Percentiles rank a stretch among this genome's conserved stretches.
Conservation (phyloP, 2,329 filamentous ascomycete species). For the Tolypocladium cylindrosporum region DNA sequence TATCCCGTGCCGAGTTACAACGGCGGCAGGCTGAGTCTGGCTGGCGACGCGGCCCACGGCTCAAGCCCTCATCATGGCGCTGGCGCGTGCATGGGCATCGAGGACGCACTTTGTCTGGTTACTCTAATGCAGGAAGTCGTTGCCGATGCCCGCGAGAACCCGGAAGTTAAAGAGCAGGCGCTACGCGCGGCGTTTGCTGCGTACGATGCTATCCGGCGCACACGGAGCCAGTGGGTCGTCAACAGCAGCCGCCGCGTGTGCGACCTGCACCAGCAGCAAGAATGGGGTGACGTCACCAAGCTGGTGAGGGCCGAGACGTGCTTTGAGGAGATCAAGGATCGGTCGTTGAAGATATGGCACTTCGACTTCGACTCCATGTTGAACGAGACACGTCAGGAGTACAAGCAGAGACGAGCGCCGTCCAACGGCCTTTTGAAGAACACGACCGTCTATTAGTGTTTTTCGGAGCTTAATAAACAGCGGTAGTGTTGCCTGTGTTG, state of each 20-base stretch:
- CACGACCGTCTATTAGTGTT: neutral
- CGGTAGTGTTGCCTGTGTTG: too few relatives aligned
- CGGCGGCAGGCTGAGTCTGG: conserved; percentile 33
- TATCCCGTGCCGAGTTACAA: conserved; percentile 30
- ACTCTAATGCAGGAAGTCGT: neutral
- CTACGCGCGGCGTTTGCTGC: neutral
- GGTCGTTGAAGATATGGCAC: conserved; percentile 2
- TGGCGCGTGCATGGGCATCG: conserved; percentile 41
- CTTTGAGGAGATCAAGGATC: conserved; percentile 3
- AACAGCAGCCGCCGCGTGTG: conserved; percentile 5
- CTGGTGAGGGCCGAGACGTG: neutral
- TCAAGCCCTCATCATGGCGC: conserved; percentile 50
- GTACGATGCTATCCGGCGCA: conserved; percentile 3
- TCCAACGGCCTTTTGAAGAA: neutral
- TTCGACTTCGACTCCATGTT: conserved; percentile 1
- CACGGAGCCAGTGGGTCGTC: conserved; percentile 5
- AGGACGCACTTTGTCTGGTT: neutral
- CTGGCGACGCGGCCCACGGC: conserved; percentile 55
- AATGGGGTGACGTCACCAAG: conserved; percentile 1
- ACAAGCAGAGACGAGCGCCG: neutral
- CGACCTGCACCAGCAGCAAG: conserved; percentile 3
- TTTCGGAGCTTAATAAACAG: too few relatives aligned
- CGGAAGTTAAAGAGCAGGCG: neutral
- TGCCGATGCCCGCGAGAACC: neutral
- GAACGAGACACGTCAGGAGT: neutral